These are phyloP conservation scores for Beauveria australis DNA, from an alignment of 2,329 filamentous ascomycete species.

Conservation along the genomic window DNA sequence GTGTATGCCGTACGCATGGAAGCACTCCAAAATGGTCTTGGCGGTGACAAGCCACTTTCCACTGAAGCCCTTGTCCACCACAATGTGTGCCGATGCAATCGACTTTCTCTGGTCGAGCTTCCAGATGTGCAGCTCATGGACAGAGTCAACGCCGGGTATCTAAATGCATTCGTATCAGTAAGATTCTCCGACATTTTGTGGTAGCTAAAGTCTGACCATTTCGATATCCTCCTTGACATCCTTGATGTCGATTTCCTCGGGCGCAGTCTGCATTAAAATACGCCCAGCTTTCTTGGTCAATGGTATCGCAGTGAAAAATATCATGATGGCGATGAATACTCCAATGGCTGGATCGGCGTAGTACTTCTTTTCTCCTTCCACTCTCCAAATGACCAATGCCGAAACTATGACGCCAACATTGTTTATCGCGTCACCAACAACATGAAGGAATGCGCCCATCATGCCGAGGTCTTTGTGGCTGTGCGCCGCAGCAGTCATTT, in stretches of 20 bases:
- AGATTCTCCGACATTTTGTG: not conserved
- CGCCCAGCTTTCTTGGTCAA: slow-evolving; percentile 53
- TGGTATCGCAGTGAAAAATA: slow-evolving; percentile 55
- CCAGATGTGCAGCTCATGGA: slow-evolving; percentile 71
- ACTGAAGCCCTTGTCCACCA: slow-evolving; percentile 50
- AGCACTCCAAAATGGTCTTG: slow-evolving; percentile 56
- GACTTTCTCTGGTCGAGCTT: slow-evolving; percentile 61
- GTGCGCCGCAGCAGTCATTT: slow-evolving; percentile 18
- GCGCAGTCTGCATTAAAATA: slow-evolving; percentile 62
- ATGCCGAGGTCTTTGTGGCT: slow-evolving; percentile 57
- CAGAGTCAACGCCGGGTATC: slow-evolving; percentile 57
- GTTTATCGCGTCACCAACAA: slow-evolving; percentile 65
- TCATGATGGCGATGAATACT: slow-evolving; percentile 65
- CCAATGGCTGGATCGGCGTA: slow-evolving; percentile 66
- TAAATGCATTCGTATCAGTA: slow-evolving; percentile 21
- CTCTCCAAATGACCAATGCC: slow-evolving; percentile 61
- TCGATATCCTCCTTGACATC: slow-evolving; percentile 64
- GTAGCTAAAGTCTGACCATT: slow-evolving; percentile 32
- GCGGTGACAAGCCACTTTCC: slow-evolving; percentile 52
- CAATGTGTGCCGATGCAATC: slow-evolving; percentile 61
- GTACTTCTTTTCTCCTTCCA: slow-evolving; percentile 47
- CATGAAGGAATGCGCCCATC: slow-evolving; percentile 61
- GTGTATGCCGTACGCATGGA: slow-evolving; percentile 67
- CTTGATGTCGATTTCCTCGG: slow-evolving; percentile 47
- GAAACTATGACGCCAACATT: slow-evolving; percentile 68